Evolutionary conservation across 148 eudicot genomes (phyloP), one percentile per base, ranked within the genome.

Genomic region (Rhododendron williamsianum): DNA sequence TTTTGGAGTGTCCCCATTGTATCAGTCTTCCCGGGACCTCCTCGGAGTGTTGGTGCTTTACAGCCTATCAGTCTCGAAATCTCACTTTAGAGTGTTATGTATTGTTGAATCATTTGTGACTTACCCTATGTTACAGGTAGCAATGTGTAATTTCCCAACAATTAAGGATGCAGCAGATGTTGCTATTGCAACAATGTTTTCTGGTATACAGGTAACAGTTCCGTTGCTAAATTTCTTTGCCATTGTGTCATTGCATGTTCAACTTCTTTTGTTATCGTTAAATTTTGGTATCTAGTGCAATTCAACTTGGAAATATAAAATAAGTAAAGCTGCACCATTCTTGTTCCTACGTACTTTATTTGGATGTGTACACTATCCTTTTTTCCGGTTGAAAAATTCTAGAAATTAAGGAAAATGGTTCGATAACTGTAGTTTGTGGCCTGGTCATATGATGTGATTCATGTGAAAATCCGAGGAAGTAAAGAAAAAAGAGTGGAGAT

Each of bases 101-200:
- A 12, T 19, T 15, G 81, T 69, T 76, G 43, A 63, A 45, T 9
- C 23, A 0, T 35, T 21, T 49, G 23, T 80, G 63, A 80, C 41
- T 38, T 27, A 49, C 15, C 60, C 74, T 83, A 38, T 84, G 52
- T 83, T 87, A 33, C 91, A 96, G 99, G 99, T 97, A 85, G 99
- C 99, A 27, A 92, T 95, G 94, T 97, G 99, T 84, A 95, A 93
- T 87, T 97, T 97, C 86, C 98, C 99, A 76, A 88, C 98, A 78
- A 84, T 97, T 78, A 95, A 95, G 90, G 98, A 97, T 85, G 99
- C 99, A 84, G 99, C 99, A 49, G 99, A 95, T 92, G 99, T 97
- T 89, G 97, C 99, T 84, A 94, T 94, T 76, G 98, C 91, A 67
- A 91, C 98, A 84, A 95, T 95, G 98, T 86, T 90, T 81, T 93